phyloP scores from a whole-genome alignment of 139 green algal species.

The Nannochloris sp. region DNA sequence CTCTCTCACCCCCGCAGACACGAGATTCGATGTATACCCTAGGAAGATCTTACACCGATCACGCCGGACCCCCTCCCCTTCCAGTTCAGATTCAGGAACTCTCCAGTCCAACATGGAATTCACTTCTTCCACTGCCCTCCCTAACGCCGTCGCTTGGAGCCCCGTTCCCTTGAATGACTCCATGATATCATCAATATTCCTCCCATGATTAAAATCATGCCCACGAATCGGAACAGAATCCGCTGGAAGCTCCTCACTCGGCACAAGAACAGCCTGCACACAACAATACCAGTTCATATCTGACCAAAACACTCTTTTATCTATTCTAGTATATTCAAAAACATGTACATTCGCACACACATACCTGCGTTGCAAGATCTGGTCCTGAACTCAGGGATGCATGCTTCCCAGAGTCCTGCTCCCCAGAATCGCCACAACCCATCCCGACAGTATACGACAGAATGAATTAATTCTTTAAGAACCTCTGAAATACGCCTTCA shows the following conservation, averaged over 20 bases:
- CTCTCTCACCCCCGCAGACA: constrained; percentile 82
- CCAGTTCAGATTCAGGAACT: not conserved
- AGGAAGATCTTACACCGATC: constrained; percentile 84
- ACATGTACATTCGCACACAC: not conserved
- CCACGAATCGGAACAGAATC: constrained; percentile 40
- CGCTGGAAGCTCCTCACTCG: constrained; percentile 43
- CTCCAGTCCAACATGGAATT: constrained; percentile 81
- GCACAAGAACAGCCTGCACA: constrained; percentile 52
- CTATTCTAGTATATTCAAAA: not conserved
- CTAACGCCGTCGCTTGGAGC: constrained; percentile 83
- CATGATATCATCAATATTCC: constrained; percentile 68
- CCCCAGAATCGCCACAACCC: not conserved
- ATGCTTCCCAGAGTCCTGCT: too few relatives aligned
- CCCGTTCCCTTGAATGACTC: constrained; percentile 66
- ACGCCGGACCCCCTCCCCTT: constrained; percentile 8
- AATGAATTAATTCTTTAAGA: constrained; percentile 10
- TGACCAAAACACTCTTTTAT: too few relatives aligned
- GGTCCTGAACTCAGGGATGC: too few relatives aligned
- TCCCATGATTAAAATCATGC: constrained; percentile 73
- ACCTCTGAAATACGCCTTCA: constrained; percentile 10
- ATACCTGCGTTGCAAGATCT: too few relatives aligned
- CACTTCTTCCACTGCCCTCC: constrained; percentile 79
- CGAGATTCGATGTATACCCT: constrained; percentile 94
- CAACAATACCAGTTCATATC: not conserved
- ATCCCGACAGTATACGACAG: not conserved